Percentiles rank a stretch among this genome's conserved stretches.
Evolutionary conservation across 2,329 filamentous ascomycete species (phyloP).

Genomic region (Fusarium denticulatum): DNA sequence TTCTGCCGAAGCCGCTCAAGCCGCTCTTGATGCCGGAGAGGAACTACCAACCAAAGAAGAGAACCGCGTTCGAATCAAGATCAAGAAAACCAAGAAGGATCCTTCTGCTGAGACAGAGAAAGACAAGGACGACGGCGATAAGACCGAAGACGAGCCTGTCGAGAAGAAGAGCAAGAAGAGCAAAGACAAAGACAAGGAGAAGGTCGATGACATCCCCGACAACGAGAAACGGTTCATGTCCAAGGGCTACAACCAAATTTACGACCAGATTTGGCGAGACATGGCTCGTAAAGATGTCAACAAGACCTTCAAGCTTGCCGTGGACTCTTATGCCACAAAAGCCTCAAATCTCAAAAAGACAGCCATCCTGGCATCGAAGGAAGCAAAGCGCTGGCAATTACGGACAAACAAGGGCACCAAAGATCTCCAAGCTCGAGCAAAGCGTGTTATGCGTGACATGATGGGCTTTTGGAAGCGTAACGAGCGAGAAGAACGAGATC

Average conservation of each 20-base stretch:
- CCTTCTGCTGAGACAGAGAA: conserved; percentile 49
- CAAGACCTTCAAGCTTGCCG: conserved; percentile 90
- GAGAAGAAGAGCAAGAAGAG: conserved; percentile 61
- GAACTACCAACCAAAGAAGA: conserved; percentile 70
- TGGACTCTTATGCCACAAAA: conserved; percentile 85
- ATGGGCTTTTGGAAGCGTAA: conserved; percentile 99
- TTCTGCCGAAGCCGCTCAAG: conserved; percentile 87
- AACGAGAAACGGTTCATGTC: conserved; percentile 78
- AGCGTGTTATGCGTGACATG: conserved; percentile 99
- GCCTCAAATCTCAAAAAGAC: conserved; percentile 98
- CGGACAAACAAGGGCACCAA: conserved; percentile 99
- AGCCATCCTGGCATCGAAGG: conserved; percentile 93
- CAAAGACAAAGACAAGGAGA: conserved; percentile 62
- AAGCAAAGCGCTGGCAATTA: conserved; percentile 96
- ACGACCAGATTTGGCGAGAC: conserved; percentile 97
- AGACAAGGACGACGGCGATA: conserved; percentile 57
- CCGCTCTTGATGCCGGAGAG: conserved; percentile 81
- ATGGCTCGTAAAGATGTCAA: conserved; percentile 92
- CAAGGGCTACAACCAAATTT: conserved; percentile 95
- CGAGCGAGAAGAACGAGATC: conserved; percentile 94
- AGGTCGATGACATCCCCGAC: conserved; percentile 61
- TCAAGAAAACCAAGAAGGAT: conserved; percentile 61
- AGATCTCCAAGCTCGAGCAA: conserved; percentile 94
- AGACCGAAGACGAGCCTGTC: conserved; percentile 52
- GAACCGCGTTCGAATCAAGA: conserved; percentile 70